phyloP scores from a whole-genome alignment of 2,329 filamentous ascomycete species.

The Elsinoe australis region DNA sequence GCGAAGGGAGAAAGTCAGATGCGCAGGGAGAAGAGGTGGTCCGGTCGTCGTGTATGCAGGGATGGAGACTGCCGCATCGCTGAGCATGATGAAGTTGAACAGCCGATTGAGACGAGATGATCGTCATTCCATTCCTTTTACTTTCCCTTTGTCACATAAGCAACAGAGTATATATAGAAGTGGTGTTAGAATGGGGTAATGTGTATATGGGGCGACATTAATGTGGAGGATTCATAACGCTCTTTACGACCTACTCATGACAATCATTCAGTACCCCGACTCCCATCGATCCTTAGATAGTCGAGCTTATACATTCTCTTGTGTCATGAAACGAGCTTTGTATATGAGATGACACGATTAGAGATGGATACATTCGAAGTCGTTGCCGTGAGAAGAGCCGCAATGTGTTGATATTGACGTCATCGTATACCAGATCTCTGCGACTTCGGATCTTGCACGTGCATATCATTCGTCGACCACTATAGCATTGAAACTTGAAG shows the following conservation, averaged over 20 bases:
- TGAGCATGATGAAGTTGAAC: no score
- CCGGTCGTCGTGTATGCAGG: no score
- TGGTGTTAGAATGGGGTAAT: background rate
- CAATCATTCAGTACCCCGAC: slow-evolving; percentile 4
- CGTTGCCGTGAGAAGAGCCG: no score
- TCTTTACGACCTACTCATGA: slow-evolving; percentile 11
- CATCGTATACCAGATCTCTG: no score
- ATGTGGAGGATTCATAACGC: background rate
- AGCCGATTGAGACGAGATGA: no score
- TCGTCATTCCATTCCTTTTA: background rate
- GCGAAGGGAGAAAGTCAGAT: background rate
- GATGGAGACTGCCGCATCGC: no score
- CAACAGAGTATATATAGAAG: background rate
- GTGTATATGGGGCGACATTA: background rate
- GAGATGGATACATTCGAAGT: no score
- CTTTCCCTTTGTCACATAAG: slow-evolving; percentile 6
- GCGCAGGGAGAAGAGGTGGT: background rate
- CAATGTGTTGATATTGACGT: no score
- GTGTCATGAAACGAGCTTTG: background rate
- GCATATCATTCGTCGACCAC: no score
- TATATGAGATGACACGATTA: no score
- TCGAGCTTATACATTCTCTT: background rate
- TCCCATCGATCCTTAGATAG: slow-evolving; percentile 5
- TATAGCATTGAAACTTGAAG: no score
- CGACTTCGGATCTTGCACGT: no score